A percentile compares a stretch with the other conserved stretches of the same genome.
Conservation (phyloP, 1,284 basidiomycete genomes). For the Pholiota adiposa region DNA sequence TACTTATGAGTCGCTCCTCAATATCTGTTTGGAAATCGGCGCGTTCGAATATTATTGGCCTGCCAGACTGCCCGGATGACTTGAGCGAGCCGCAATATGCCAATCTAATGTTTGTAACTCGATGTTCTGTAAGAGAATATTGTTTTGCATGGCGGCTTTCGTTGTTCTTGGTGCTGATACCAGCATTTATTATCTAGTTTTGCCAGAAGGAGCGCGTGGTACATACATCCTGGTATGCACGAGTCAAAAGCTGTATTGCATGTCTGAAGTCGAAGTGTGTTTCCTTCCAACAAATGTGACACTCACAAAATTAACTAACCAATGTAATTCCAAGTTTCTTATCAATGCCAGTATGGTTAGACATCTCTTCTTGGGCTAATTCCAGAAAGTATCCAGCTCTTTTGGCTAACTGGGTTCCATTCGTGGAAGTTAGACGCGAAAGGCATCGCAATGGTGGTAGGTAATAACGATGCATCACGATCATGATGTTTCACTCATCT, state of each 20-base stretch:
- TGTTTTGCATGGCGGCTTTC: neutral
- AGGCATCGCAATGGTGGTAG: neutral
- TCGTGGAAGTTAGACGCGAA: neutral
- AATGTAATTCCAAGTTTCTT: neutral
- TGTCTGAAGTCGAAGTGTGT: slow-evolving; percentile 4
- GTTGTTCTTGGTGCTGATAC: no score
- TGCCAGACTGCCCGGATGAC: slow-evolving; percentile 30
- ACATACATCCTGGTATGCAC: slow-evolving; percentile 11
- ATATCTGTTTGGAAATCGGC: slow-evolving; percentile 2
- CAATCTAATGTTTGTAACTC: slow-evolving; percentile 24
- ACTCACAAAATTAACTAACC: no score
- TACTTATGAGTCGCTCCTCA: slow-evolving; percentile 3
- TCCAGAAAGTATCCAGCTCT: neutral
- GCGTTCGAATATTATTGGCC: slow-evolving; percentile 18
- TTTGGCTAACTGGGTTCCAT: neutral
- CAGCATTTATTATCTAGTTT: neutral
- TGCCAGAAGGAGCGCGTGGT: neutral
- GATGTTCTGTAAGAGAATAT: slow-evolving; percentile 28
- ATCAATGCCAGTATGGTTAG: neutral
- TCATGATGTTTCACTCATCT: neutral
- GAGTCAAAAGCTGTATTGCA: slow-evolving; percentile 14
- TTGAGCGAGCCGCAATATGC: slow-evolving; percentile 32
- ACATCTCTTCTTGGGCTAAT: neutral
- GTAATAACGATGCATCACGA: neutral
- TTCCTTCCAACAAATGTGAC: no score